Percentiles rank a stretch among this genome's conserved stretches.
Evolutionary conservation across 306 rosid genomes (phyloP).

Genomic region (Acmispon strigosus): DNA sequence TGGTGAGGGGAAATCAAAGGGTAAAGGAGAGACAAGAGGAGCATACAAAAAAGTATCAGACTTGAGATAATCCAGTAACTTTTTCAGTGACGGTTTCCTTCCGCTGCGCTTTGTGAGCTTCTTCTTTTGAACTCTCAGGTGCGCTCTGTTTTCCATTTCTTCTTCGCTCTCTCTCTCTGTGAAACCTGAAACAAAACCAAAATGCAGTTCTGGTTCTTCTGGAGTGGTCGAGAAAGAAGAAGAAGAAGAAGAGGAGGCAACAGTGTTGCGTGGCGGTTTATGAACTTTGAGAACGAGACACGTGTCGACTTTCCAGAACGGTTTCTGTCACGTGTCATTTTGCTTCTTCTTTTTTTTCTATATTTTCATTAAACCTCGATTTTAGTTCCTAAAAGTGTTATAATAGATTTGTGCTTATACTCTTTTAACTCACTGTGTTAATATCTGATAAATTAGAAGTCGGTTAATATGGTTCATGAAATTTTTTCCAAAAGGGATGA

Average conservation of each 20-base stretch:
- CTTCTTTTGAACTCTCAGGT: conserved; percentile 23
- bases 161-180: not conserved
- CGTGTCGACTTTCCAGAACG: conserved; percentile 23
- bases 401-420: too few relatives aligned
- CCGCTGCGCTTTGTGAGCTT: conserved; percentile 26
- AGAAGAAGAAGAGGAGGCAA: not conserved
- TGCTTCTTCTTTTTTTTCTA: not conserved
- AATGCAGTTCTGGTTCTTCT: not conserved
- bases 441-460: too few relatives aligned
- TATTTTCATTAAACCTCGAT: too few relatives aligned
- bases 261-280: conserved; percentile 34
- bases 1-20: conserved; percentile 10
- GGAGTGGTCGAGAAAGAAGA: not conserved
- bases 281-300: not conserved
- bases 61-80: conserved; percentile 42
- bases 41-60: conserved; percentile 61
- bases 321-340: conserved; percentile 24
- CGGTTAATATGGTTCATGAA: too few relatives aligned
- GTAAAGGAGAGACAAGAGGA: conserved; percentile 38
- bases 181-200: not conserved
- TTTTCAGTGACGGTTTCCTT: conserved; percentile 34
- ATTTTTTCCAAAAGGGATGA: too few relatives aligned
- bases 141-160: conserved; percentile 36
- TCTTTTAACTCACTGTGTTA: too few relatives aligned
- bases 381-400: too few relatives aligned